Percentiles rank a stretch among this genome's conserved stretches.
phyloP scores from a whole-genome alignment of 1,284 basidiomycete species.

The Gomphus sp. region DNA sequence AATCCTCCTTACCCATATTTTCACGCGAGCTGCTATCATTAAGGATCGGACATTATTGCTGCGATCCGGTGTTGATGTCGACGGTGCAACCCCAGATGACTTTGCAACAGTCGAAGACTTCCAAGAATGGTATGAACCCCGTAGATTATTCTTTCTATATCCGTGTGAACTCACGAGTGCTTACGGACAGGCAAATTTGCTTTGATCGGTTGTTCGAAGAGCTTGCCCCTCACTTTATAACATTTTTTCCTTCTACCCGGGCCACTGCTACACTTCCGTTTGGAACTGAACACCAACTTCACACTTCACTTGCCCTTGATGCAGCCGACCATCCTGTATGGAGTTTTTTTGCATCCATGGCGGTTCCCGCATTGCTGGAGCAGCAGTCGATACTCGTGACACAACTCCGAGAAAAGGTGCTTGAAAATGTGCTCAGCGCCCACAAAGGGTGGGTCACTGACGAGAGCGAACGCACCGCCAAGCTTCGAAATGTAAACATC shows the following conservation, averaged over 20 bases:
- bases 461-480: constrained; percentile 59
- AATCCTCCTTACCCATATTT: constrained; percentile 84
- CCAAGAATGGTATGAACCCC: constrained; percentile 66
- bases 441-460: constrained; percentile 64
- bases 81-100: constrained; percentile 36
- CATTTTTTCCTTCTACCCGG: constrained; percentile 87
- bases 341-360: constrained; percentile 86
- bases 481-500: constrained; percentile 76
- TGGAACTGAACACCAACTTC: constrained; percentile 32
- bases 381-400: constrained; percentile 79
- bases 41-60: constrained; percentile 28
- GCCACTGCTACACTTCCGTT: constrained; percentile 45
- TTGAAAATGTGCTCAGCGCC: constrained; percentile 76
- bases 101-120: constrained; percentile 64
- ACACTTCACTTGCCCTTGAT: constrained; percentile 40
- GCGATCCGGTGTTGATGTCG: constrained; percentile 26
- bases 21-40: constrained; percentile 87
- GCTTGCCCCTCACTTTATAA: constrained; percentile 64
- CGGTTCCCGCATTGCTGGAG: constrained; percentile 75
- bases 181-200: constrained; percentile 55
- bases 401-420: constrained; percentile 83
- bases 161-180: not conserved
- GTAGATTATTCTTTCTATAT: not conserved
- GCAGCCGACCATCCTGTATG: constrained; percentile 85
- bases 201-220: constrained; percentile 81